Base-by-base conservation (phyloP, 2,329 filamentous ascomycete genomes). In the Fusarium liriodendri region DNA sequence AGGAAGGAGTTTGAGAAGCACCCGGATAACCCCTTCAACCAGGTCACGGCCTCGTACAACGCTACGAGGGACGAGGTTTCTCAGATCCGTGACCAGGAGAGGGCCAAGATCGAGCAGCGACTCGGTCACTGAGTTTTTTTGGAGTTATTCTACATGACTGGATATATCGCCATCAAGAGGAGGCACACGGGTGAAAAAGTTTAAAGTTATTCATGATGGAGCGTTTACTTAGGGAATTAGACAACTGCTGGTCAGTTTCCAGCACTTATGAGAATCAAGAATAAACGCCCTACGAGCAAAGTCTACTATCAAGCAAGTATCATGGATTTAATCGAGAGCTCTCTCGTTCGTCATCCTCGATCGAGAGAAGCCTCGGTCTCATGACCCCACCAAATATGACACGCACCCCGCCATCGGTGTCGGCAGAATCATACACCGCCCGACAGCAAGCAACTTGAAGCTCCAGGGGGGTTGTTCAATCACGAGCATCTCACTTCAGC, bases 1-100 rank as follows among this genome's bases (percentile, higher is more conserved):
- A 85, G 90, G 72, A 97, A 97, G 87, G 97, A 98, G 85, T 99
- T 98, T 82, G 93, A 97, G 83, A 97, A 95, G 87, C 94, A 93
- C 79, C 92, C 94, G 2, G 96, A 98, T 78, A 99, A 99, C 83
- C 97, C 97, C 16, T 97, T 97, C 85, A 98, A 98, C 85, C 94
- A 97, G 85, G 91, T 92, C 18, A 90, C 87, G 61, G 94, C 91
- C 3, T 83, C 87, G 4, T 97, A 95, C 84, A 94, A 99, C 83
- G 90, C 94, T 63, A 89, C 88, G 25, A 93, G 90, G 83, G 94
- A 95, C 5, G 96, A 99, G 78, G 79, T 98, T 52, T 87, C 87
- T 58, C 87, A 89, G 58, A 84, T 95, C 67, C 89, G 87, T 80
- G 85, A 90, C 47, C 83, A 87, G 64, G 94, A 97, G 85, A 92